Percentiles rank a stretch among this genome's conserved stretches.
These are phyloP conservation scores for Gastroboletus turbinatus DNA, from an alignment of 1,284 basidiomycete genomes.

Conservation along the genomic window DNA sequence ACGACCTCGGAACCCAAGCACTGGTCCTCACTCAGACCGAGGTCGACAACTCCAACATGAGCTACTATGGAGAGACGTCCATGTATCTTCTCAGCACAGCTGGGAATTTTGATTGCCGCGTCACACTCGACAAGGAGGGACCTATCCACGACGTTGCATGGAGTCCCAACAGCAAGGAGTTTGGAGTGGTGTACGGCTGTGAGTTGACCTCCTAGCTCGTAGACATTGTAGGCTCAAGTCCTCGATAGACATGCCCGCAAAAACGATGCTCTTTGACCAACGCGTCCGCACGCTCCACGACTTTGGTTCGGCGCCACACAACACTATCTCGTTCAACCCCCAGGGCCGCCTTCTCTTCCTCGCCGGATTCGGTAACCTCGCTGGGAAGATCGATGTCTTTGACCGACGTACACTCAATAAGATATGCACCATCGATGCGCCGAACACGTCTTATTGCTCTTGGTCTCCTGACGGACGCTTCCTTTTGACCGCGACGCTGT, in stretches of 20 bases:
- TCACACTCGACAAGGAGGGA: constrained; percentile 94
- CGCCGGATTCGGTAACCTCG: constrained; percentile 95
- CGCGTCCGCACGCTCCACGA: constrained; percentile 88
- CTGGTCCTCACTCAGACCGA: constrained; percentile 93
- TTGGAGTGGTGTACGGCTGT: constrained; percentile 96
- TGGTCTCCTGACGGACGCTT: constrained; percentile 96
- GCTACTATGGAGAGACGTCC: constrained; percentile 97
- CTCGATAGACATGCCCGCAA: constrained; percentile 87
- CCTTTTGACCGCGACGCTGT: constrained; percentile 91
- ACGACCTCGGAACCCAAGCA: constrained; percentile 84
- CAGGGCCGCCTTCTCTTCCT: constrained; percentile 85
- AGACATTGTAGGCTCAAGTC: not conserved
- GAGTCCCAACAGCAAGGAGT: constrained; percentile 98
- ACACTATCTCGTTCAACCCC: constrained; percentile 94
- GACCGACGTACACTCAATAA: constrained; percentile 87
- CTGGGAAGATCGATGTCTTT: constrained; percentile 90
- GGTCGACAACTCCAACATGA: constrained; percentile 96
- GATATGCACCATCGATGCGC: constrained; percentile 85
- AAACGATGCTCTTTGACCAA: constrained; percentile 88
- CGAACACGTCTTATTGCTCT: constrained; percentile 91
- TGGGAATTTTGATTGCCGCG: constrained; percentile 93
- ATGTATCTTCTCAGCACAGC: constrained; percentile 92
- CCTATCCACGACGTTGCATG: constrained; percentile 96
- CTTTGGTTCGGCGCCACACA: constrained; percentile 87
- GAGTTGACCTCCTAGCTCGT: constrained; percentile 36